Evolutionary conservation across 176 grass and related monocot genomes (phyloP).

Genomic region (Paspalum notatum): DNA sequence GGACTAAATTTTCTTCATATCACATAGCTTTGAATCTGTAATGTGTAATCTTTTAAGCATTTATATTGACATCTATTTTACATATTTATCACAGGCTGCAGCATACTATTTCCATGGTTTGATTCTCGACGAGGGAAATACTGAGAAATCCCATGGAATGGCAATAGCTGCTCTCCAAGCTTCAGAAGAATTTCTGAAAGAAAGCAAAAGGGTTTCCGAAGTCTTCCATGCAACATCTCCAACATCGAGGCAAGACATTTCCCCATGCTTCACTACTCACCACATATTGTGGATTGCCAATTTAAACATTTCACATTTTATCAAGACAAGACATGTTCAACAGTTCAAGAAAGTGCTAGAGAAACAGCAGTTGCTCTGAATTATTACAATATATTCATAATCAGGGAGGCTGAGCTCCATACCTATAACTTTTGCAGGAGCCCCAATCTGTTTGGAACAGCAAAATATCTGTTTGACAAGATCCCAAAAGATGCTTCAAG

Average conservation of each 20-base stretch:
- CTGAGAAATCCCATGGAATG: slow-evolving; percentile 95
- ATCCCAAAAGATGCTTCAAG: slow-evolving; percentile 94
- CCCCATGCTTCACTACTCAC: neutral
- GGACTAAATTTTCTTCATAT: neutral
- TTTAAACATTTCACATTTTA: neutral
- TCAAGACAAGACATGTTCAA: neutral
- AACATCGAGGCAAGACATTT: slow-evolving; percentile 63
- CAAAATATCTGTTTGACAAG: slow-evolving; percentile 87
- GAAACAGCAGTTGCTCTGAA: neutral
- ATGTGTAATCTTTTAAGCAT: slow-evolving; percentile 7
- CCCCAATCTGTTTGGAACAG: slow-evolving; percentile 79
- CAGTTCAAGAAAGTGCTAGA: slow-evolving; percentile 7
- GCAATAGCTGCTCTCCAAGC: slow-evolving; percentile 81
- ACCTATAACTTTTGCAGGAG: slow-evolving; percentile 64
- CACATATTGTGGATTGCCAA: neutral
- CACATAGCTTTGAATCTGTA: neutral
- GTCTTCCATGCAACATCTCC: slow-evolving; percentile 78
- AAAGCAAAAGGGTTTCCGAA: slow-evolving; percentile 83
- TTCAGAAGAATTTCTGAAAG: slow-evolving; percentile 87
- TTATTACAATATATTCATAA: neutral
- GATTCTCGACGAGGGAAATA: slow-evolving; percentile 99
- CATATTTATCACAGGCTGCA: slow-evolving; percentile 65
- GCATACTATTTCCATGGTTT: slow-evolving; percentile 98
- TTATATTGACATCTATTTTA: neutral
- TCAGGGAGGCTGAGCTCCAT: slow-evolving; percentile 31